Evolutionary conservation across 2,329 filamentous ascomycete genomes (phyloP).

Genomic region (Alternaria arborescens): DNA sequence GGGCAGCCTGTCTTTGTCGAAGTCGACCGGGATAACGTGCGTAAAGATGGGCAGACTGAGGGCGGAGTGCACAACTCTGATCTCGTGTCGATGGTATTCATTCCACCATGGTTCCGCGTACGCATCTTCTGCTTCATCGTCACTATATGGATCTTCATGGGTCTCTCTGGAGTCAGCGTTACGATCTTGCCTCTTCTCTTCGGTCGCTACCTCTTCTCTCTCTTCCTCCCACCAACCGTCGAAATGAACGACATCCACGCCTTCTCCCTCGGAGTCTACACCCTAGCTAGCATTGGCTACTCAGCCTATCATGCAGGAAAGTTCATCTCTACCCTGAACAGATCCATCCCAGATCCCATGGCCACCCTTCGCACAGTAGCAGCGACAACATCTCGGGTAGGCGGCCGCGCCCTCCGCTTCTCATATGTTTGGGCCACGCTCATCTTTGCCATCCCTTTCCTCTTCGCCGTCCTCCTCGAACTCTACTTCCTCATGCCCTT

Average conservation of each 20-base stretch:
- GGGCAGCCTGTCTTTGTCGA: constrained; percentile 81
- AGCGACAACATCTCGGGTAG: constrained; percentile 38
- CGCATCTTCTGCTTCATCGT: constrained; percentile 87
- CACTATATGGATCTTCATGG: constrained; percentile 92
- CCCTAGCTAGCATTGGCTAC: constrained; percentile 75
- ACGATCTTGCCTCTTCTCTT: constrained; percentile 88
- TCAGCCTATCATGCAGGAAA: constrained; percentile 59
- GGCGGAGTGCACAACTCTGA: constrained; percentile 51
- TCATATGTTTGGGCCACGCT: constrained; percentile 80
- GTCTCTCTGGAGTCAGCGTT: constrained; percentile 81
- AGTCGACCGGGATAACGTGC: constrained; percentile 72
- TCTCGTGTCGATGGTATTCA: constrained; percentile 66
- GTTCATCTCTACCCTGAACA: constrained; percentile 42
- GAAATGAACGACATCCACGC: constrained; percentile 95
- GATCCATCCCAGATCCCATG: constrained; percentile 41
- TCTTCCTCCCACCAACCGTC: constrained; percentile 69
- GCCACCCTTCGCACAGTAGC: constrained; percentile 39
- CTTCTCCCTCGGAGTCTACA: constrained; percentile 88
- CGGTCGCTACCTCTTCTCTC: constrained; percentile 79
- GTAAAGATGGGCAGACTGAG: constrained; percentile 65
- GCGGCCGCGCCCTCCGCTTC: constrained; percentile 60
- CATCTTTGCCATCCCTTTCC: constrained; percentile 78
- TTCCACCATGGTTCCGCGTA: constrained; percentile 83
- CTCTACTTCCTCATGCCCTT: constrained; percentile 88
- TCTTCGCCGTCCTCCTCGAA: constrained; percentile 82